These are phyloP conservation scores for Salvia splendens DNA, from an alignment of 257 asterid species.

Conservation along the genomic window DNA sequence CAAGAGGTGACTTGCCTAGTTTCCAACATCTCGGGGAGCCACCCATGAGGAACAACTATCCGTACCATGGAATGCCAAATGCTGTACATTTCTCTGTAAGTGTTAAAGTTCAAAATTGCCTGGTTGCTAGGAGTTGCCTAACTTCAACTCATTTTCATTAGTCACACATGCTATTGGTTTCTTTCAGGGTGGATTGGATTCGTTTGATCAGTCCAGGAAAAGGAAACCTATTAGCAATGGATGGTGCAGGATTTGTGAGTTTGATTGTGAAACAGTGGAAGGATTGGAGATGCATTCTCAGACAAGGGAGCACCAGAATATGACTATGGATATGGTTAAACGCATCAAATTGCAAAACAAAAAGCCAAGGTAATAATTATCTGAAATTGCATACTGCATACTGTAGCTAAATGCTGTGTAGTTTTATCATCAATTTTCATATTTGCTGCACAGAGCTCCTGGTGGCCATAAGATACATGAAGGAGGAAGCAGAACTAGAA, in stretches of 20 bases:
- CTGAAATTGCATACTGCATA: neutral
- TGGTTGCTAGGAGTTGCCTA: constrained; percentile 5
- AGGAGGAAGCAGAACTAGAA: constrained; percentile 60
- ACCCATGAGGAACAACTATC: constrained; percentile 60
- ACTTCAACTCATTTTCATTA: neutral
- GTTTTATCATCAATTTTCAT: constrained; percentile 21
- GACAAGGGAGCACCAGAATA: constrained; percentile 82
- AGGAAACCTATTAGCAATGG: constrained; percentile 65
- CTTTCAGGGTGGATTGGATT: constrained; percentile 60
- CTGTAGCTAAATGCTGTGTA: constrained; percentile 16
- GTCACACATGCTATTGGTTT: constrained; percentile 3
- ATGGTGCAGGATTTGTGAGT: constrained; percentile 86
- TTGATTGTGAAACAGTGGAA: constrained; percentile 85
- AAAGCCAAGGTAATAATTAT: constrained; percentile 51
- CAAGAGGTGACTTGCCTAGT: constrained; percentile 45
- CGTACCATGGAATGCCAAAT: constrained; percentile 54
- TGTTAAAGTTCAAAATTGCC: neutral
- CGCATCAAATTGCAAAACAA: constrained; percentile 67
- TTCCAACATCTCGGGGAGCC: constrained; percentile 61
- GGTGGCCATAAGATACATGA: constrained; percentile 57
- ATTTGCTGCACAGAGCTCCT: constrained; percentile 49
- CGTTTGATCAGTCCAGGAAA: constrained; percentile 64
- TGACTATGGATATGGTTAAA: constrained; percentile 79
- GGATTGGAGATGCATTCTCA: constrained; percentile 86
- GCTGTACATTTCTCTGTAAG: constrained; percentile 56